These are phyloP conservation scores for Agastache rugosa DNA, from an alignment of 257 asterid genomes.

Conservation along the genomic window DNA sequence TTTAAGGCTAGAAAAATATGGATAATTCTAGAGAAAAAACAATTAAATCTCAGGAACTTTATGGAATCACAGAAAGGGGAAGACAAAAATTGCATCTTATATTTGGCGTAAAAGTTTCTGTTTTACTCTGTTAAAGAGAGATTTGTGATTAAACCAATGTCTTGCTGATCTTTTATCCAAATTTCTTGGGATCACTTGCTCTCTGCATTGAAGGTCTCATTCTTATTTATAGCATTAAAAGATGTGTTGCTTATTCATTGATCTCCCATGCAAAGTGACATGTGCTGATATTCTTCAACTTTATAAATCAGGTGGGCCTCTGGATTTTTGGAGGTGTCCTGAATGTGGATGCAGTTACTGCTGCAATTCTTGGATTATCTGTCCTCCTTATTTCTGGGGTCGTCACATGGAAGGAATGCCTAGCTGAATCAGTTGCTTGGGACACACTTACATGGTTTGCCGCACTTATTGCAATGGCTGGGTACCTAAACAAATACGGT, in stretches of 20 bases:
- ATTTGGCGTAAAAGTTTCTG: neutral
- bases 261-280: neutral
- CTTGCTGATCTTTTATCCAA: neutral
- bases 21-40: neutral
- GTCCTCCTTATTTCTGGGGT: slow-evolving; percentile 92
- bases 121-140: neutral
- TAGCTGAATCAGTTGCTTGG: slow-evolving; percentile 99
- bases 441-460: slow-evolving; percentile 99
- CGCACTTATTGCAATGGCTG: slow-evolving; percentile 99
- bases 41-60: neutral
- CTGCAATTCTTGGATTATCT: slow-evolving; percentile 92
- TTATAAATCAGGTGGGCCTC: slow-evolving; percentile 75
- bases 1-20: neutral
- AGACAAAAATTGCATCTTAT: neutral
- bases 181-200: neutral
- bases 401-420: slow-evolving; percentile 97
- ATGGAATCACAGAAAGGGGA: neutral
- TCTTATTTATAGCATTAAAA: neutral
- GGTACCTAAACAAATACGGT: slow-evolving; percentile 93
- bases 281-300: slow-evolving; percentile 6
- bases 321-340: slow-evolving; percentile 86
- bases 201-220: neutral
- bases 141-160: neutral
- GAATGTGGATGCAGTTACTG: slow-evolving; percentile 94
- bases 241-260: neutral